Conservation (phyloP, 257 asterid species). For the Marsdenia floribunda region DNA sequence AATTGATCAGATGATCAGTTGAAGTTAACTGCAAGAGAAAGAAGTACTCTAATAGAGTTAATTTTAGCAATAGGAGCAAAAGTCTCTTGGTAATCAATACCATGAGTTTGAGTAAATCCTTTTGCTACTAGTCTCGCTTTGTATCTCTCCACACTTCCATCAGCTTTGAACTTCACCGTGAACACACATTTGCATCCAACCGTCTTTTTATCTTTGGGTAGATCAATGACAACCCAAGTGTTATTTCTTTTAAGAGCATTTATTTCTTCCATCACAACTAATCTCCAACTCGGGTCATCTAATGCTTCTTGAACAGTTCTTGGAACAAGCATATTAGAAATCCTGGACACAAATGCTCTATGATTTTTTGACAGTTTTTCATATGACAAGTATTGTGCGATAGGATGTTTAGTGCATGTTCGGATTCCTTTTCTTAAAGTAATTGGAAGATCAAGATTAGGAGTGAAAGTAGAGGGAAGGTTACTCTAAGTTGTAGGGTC, state of each 20-base stretch:
- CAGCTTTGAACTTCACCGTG: too few species aligned
- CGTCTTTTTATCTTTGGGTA: too few species aligned
- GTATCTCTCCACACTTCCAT: too few species aligned
- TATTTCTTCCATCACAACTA: neutral
- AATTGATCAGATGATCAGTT: neutral
- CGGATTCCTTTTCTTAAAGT: neutral
- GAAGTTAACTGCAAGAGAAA: neutral
- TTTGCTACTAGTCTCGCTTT: too few species aligned
- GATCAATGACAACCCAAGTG: neutral
- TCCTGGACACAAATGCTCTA: neutral
- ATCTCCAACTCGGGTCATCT: neutral
- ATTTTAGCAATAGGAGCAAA: too few species aligned
- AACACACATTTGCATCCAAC: too few species aligned
- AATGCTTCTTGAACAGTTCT: neutral
- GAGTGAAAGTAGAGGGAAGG: too few species aligned
- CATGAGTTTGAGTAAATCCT: too few species aligned
- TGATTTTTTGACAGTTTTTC: too few species aligned
- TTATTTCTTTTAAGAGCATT: neutral
- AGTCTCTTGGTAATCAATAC: too few species aligned
- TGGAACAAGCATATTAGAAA: neutral
- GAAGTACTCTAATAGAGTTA: neutral
- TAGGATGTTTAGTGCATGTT: neutral
- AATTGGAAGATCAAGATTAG: neutral
- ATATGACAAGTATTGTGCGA: too few species aligned
- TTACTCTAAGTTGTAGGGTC: too few species aligned